Conservation (phyloP, 1,139 yeast genomes). For the Pichia sp. region DNA sequence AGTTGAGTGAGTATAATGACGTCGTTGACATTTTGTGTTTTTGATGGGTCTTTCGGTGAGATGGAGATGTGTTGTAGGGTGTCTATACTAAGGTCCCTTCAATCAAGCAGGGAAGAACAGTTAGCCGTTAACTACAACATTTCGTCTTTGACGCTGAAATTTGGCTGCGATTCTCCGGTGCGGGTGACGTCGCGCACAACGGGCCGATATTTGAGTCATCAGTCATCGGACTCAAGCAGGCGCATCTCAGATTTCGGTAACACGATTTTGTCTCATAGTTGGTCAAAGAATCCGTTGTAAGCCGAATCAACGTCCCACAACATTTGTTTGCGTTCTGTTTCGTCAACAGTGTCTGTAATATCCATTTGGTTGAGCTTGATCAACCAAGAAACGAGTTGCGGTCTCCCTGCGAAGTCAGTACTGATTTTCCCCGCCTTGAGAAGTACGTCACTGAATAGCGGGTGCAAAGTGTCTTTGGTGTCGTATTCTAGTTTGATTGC, state of each 20-base stretch:
- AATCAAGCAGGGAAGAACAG: no score
- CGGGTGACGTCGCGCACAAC: no score
- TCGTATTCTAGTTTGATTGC: slow-evolving; percentile 80
- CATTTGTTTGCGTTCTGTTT: slow-evolving; percentile 59
- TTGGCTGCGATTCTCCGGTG: no score
- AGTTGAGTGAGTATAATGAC: slow-evolving; percentile 19
- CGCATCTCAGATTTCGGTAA: no score
- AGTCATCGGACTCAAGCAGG: no score
- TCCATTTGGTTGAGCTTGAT: slow-evolving; percentile 73
- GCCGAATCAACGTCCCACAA: slow-evolving; percentile 76
- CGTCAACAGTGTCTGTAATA: slow-evolving; percentile 49
- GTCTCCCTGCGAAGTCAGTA: slow-evolving; percentile 60
- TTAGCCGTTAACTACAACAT: no score
- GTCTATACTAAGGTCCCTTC: no score
- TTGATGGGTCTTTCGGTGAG: no score
- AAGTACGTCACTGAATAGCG: slow-evolving; percentile 74
- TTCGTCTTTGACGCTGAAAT: no score
- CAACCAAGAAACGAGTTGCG: slow-evolving; percentile 79
- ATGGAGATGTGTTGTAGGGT: no score
- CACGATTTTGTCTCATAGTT: no score
- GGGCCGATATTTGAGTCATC: no score
- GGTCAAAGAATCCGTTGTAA: slow-evolving; percentile 57
- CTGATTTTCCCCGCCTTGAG: slow-evolving; percentile 64
- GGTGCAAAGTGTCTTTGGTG: slow-evolving; percentile 87
- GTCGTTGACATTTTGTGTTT: slow-evolving; percentile 18